A percentile compares a stretch with the other conserved stretches of the same genome.
Evolutionary conservation across 2,329 filamentous ascomycete species (phyloP).

Genomic region (Colletotrichum sp.): DNA sequence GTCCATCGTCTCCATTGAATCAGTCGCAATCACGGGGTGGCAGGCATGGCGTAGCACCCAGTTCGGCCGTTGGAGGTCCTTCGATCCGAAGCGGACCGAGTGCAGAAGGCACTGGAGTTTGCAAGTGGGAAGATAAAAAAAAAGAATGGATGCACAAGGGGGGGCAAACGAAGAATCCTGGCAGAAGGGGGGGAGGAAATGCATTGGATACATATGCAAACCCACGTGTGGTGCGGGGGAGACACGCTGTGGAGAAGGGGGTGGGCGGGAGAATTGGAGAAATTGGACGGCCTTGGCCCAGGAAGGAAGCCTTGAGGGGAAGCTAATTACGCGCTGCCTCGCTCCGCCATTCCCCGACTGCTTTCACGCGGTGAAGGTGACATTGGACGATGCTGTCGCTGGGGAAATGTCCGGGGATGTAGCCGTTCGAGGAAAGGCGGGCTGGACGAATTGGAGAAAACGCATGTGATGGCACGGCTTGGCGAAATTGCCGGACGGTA

Average conservation of each 20-base stretch:
- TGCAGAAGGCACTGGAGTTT: not conserved
- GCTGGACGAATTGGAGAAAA: not conserved
- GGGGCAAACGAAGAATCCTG: conserved; percentile 5
- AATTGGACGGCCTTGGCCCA: not conserved
- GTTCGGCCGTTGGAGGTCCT: not conserved
- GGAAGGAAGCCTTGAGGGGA: not conserved
- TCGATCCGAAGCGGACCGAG: conserved; percentile 38
- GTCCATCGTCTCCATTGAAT: conserved; percentile 26
- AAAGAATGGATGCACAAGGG: conserved; percentile 16
- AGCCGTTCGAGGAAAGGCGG: not conserved
- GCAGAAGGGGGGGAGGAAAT: not conserved
- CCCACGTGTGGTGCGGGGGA: conserved; percentile 16
- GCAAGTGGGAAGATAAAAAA: not conserved
- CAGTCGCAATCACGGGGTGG: not conserved
- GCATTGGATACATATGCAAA: conserved; percentile 13
- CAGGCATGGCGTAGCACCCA: conserved; percentile 6
- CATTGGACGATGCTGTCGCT: not conserved
- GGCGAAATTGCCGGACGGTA: not conserved
- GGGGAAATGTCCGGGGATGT: not conserved
- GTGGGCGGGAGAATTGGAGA: conserved; percentile 7
- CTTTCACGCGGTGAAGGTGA: not conserved
- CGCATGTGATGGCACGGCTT: not conserved
- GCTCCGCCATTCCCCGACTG: not conserved
- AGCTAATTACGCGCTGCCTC: not conserved
- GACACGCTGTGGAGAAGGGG: conserved; percentile 5